Conservation (phyloP, 176 grass and related monocot genomes). For the Triticum monococcum region DNA sequence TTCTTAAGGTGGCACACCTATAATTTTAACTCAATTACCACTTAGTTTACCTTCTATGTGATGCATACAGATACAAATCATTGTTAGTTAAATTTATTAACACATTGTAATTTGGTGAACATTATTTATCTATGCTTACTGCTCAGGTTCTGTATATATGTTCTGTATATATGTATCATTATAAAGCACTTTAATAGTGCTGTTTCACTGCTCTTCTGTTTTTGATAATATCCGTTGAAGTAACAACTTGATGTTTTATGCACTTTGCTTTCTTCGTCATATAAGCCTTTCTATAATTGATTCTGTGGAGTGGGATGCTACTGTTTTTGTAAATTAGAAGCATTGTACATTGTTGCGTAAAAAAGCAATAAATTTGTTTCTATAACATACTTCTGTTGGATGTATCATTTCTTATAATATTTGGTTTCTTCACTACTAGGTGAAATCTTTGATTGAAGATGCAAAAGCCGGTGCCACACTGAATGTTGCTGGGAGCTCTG, state of each 20-base stretch:
- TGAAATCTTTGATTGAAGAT: slow-evolving; percentile 94
- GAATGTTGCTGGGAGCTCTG: slow-evolving; percentile 57
- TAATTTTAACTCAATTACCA: background rate
- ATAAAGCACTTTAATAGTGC: background rate
- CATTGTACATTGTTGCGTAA: background rate
- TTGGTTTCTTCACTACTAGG: slow-evolving; percentile 46
- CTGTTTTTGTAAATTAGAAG: slow-evolving; percentile 26
- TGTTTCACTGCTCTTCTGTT: background rate
- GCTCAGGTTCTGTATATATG: background rate
- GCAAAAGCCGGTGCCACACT: slow-evolving; percentile 61
- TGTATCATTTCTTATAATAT: slow-evolving; percentile 24
- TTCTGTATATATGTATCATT: background rate
- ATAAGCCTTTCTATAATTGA: background rate
- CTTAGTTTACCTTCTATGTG: background rate
- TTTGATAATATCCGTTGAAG: background rate
- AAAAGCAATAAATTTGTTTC: background rate
- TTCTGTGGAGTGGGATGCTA: background rate
- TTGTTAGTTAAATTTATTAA: background rate
- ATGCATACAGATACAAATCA: background rate
- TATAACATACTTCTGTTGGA: background rate
- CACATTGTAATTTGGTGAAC: background rate
- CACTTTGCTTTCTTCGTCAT: background rate
- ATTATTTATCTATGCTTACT: slow-evolving; percentile 11
- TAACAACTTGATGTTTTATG: background rate
- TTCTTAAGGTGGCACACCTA: background rate